Evolutionary conservation across 305 asterid species (phyloP), one percentile per base, ranked within the genome.

Genomic region (Fraxinus albicans): DNA sequence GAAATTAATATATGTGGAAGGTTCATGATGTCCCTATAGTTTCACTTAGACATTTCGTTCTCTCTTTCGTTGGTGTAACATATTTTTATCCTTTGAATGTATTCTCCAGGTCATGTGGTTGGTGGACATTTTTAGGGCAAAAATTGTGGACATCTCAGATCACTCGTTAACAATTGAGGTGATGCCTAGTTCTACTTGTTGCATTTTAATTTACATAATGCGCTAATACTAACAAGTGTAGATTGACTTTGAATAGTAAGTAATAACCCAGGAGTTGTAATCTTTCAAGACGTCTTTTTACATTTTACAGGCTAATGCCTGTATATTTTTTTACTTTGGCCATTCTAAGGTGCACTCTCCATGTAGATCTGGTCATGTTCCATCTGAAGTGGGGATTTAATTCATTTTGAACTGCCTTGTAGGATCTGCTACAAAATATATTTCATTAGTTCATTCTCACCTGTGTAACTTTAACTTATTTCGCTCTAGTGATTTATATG

Each of bases 161-260:
- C 88, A 90, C 80, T 90, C 98, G n/a, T 91, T 96, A 27, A 94
- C 98, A 25, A 93, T 96, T 72, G 99, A 96, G 98, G 99, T 96
- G 85, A 83, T 83, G 84, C 36, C 55, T 53, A 9, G 53, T 86
- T n/a, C 77, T 76, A 34, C 72, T 65, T 78, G 50, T 17, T 82
- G 63, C 80, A 58, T 79, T 60, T 77, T 25, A 33, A 65, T 31
- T 27, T 70, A 10, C 80, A 31, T 72, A 34, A 65, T 44, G 74
- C 42, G 13, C 33, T 44, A 78, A 60, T 78, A 36, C 82, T 63
- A 25, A 65, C 19, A 75, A 73, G 77, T 70, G 10, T 25, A 33
- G 19, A 70, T 12, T 13, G 19, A 31, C 72, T 80, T 38, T 65
- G 73, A 69, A 55, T 73, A 58, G 58, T 34, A 78, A 34, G 77